Base-by-base conservation (phyloP, 2,329 filamentous ascomycete species). In the Botrytis fabae region DNA sequence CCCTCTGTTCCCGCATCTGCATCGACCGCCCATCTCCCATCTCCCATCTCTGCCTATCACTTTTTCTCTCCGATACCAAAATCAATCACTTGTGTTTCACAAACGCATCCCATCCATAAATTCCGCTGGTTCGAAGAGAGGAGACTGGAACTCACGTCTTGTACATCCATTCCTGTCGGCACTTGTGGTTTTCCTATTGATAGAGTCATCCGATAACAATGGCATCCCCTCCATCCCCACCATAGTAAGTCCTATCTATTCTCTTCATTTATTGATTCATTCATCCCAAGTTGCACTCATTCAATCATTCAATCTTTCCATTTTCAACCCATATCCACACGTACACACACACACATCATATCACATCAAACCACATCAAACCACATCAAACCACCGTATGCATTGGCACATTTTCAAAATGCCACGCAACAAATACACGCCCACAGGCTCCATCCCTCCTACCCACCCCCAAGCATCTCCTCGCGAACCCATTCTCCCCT, bases 211-310 rank as follows among this genome's bases (percentile, higher is more conserved):
- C 46, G 48, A 65, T 63, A 57, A 51, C 51, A 72, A 72, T 72
- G 62, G 65, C 64, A 68, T 68, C 62, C 62, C 62, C 70, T 59
- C 70, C 62, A 72, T 69, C 70, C 51, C 70, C 70, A 59, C 70
- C 70, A 69, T 72, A 72, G 70, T 72, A 51, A 72, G 70, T 72
- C 61, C 40, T 28, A 28, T 46, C 40, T 28, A 22, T 35, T 32
- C 35, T 12, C 18, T 35, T 16, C 32, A 54, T 51, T 35, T 12
- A 25, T 63, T 54, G 32, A 42, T 46, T 51, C 35, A 38, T 42
- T 28, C 28, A 35, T n/a, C 32, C 48, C 25, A 25, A 61, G 14
- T 10, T 25, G 22, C 7, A 54, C 57, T 28, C 46, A 51, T 51
- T 42, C 40, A 42, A 14, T 51, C 48, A 14, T 51, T 40, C 38